Base-by-base conservation (phyloP, 352 stramenopile genomes). In the Pythium vanterpoolii region DNA sequence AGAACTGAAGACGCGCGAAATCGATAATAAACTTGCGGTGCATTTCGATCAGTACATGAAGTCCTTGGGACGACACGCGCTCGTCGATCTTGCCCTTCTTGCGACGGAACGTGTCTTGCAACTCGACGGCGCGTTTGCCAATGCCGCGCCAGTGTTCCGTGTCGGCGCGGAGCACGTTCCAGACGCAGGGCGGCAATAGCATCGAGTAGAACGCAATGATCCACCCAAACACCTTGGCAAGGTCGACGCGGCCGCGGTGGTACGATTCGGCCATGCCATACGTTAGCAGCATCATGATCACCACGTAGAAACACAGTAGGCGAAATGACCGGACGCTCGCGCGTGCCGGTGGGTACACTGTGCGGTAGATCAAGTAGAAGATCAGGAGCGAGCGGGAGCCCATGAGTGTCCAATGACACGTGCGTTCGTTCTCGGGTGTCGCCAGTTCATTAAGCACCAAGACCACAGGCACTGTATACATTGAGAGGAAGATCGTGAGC, bases 11-110 rank as follows among this genome's bases (percentile, higher is more conserved):
- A 34, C 71, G 68, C 11, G 68, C 70, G 57, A 88, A 88, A 49
- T 88, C 76, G 40, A 88, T 74, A 30, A 83, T 67, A 47, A 71
- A 72, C 48, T 76, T 74, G 47, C 66, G 72, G 44, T 83, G 62
- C 39, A 77, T 56, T 45, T 86, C 64, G 26, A 76, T 75, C 39
- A 89, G 63, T 5, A 84, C 54, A 24, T 81, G 69, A 4, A 86
- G 66, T 13, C 80, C 70, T 33, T 76, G 62, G 16, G 68, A 67
- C 9, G 75, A 83, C 58, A 75, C 68, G 13, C 68, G 62, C 56
- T 81, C 69, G 24, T 72, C 66, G 16, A 79, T 51, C 16, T 68
- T 68, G 7, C 36, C 48, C 36, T 47, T 59, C 85, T 67, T 62
- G 36, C 67, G 58, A 7, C 59, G 58, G 38, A 79, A 77, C 1